Evolutionary conservation across 345 rosid species (phyloP).

Genomic region (Pseudoturritis turrita): DNA sequence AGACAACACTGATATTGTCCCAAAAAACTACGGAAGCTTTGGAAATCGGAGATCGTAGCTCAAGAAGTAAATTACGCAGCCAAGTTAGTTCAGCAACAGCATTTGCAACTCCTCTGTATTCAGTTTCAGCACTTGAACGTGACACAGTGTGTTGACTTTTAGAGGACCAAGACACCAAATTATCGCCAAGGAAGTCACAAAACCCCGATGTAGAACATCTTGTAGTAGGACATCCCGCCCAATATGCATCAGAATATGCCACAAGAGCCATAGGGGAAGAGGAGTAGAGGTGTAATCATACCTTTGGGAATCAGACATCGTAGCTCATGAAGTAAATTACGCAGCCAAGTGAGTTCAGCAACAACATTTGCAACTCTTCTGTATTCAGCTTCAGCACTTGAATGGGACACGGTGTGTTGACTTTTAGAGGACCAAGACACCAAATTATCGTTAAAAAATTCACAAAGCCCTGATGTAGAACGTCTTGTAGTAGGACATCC

Average conservation of each 20-base stretch:
- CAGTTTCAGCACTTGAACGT: neutral
- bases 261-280: accelerated
- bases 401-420: accelerated
- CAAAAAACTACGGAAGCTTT: neutral
- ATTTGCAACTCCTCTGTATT: accelerated
- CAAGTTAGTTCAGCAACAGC: neutral
- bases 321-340: too few species aligned
- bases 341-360: neutral
- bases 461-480: neutral
- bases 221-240: neutral
- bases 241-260: neutral
- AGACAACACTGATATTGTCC: neutral
- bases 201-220: neutral
- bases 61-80: accelerated
- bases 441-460: accelerated
- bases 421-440: neutral
- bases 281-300: accelerated
- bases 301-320: too few species aligned
- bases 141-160: neutral
- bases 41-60: neutral
- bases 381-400: neutral
- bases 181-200: neutral
- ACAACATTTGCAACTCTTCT: accelerated
- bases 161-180: neutral
- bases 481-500: neutral